These are phyloP conservation scores for Psilocybe cyanescens DNA, from an alignment of 768 basidiomycete species.

Conservation along the genomic window DNA sequence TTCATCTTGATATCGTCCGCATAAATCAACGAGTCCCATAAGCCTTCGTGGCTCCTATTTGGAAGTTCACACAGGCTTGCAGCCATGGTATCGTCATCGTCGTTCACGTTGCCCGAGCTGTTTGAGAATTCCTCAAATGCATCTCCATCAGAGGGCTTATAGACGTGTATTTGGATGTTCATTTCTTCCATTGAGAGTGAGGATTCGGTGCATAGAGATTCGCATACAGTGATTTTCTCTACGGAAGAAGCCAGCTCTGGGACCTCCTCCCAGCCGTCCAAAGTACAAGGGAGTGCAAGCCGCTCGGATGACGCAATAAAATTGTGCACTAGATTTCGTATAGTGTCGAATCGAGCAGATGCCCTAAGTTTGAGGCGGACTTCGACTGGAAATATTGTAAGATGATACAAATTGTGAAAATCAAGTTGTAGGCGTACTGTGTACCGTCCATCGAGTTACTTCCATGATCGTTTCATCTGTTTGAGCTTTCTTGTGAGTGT, in stretches of 20 bases:
- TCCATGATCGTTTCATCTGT: background rate
- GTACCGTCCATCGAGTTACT: constrained; percentile 59
- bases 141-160: constrained; percentile 75
- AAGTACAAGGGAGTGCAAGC: constrained; percentile 68
- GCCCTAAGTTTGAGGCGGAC: constrained; percentile 73
- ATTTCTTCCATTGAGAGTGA: constrained; percentile 61
- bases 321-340: constrained; percentile 63
- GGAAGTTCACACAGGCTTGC: constrained; percentile 92
- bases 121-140: constrained; percentile 76
- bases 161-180: constrained; percentile 82
- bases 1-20: constrained; percentile 81
- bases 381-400: constrained; percentile 61
- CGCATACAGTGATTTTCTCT: constrained; percentile 76
- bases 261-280: constrained; percentile 82
- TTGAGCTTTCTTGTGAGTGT: background rate
- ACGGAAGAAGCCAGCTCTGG: constrained; percentile 74
- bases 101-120: constrained; percentile 51
- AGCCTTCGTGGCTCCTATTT: constrained; percentile 79
- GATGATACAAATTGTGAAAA: background rate
- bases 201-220: constrained; percentile 61
- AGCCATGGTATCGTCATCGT: constrained; percentile 82
- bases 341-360: constrained; percentile 75
- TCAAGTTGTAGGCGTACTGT: constrained; percentile 44
- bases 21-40: constrained; percentile 95
- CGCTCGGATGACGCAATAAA: constrained; percentile 63